Evolutionary conservation across 768 basidiomycete genomes (phyloP).

Genomic region (Lactarius hengduanensis): DNA sequence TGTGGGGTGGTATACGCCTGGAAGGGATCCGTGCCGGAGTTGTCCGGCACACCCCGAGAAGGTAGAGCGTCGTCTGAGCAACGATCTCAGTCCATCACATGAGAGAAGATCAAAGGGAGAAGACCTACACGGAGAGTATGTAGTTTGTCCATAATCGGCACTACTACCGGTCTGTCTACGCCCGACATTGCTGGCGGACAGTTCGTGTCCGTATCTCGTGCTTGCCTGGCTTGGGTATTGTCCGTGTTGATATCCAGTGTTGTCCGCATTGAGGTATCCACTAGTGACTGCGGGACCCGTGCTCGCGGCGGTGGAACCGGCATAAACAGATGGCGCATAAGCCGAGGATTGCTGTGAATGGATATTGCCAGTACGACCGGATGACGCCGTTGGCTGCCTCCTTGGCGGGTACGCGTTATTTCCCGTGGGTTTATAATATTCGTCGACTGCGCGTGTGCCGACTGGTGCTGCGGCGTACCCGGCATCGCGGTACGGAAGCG

Average conservation of each 20-base stretch:
- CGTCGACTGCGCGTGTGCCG: constrained; percentile 72
- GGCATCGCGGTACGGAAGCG: constrained; percentile 33
- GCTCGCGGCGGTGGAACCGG: constrained; percentile 33
- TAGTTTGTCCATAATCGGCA: constrained; percentile 51
- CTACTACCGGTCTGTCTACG: constrained; percentile 34
- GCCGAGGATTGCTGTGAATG: constrained; percentile 42
- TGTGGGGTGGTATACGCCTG: constrained; percentile 36
- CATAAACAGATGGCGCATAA: constrained; percentile 42
- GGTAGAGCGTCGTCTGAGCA: constrained; percentile 53
- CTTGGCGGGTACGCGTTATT: constrained; percentile 46
- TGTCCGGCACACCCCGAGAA: constrained; percentile 48
- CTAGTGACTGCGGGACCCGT: constrained; percentile 3
- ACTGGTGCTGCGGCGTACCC: constrained; percentile 65
- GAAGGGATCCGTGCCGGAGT: constrained; percentile 45
- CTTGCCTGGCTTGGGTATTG: constrained; percentile 34
- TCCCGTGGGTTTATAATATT: constrained; percentile 55
- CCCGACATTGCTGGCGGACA: constrained; percentile 26
- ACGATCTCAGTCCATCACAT: background rate
- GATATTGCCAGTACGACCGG: constrained; percentile 36
- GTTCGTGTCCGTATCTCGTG: constrained; percentile 27
- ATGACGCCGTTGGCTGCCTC: constrained; percentile 29
- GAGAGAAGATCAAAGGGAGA: background rate
- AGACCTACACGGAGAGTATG: constrained; percentile 48
- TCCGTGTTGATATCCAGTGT: constrained; percentile 33
- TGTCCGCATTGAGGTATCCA: constrained; percentile 14